Evolutionary conservation across 2,329 filamentous ascomycete genomes (phyloP).

Genomic region (Aspergillus fumigatiaffinis): DNA sequence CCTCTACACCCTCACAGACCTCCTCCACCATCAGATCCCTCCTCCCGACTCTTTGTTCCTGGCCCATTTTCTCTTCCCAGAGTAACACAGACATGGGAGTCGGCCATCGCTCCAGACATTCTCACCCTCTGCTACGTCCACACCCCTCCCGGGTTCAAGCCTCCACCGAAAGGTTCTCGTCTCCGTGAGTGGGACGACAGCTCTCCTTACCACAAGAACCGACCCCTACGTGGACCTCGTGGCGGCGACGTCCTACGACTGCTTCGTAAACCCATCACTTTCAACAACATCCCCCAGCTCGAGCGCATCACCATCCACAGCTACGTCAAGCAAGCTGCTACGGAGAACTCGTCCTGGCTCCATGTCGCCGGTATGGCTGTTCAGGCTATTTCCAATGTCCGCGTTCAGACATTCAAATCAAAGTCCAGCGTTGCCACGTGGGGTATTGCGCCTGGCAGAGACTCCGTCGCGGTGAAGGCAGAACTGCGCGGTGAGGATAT

Average conservation of each 20-base stretch:
- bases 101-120: constrained; percentile 80
- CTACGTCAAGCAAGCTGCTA: constrained; percentile 64
- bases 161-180: constrained; percentile 57
- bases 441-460: constrained; percentile 66
- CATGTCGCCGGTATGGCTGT: constrained; percentile 80
- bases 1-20: constrained; percentile 90
- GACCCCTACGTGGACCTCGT: constrained; percentile 77
- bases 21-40: constrained; percentile 78
- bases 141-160: constrained; percentile 69
- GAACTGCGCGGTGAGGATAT: constrained; percentile 76
- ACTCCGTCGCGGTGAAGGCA: constrained; percentile 67
- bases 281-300: constrained; percentile 80
- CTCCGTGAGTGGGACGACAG: constrained; percentile 83
- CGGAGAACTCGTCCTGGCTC: constrained; percentile 68
- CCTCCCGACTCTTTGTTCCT: constrained; percentile 81
- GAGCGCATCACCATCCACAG: constrained; percentile 76
- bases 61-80: constrained; percentile 88
- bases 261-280: constrained; percentile 59
- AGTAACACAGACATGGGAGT: constrained; percentile 83
- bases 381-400: constrained; percentile 78
- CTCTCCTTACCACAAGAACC: constrained; percentile 91
- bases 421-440: constrained; percentile 71
- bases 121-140: constrained; percentile 87
- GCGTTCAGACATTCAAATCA: constrained; percentile 65
- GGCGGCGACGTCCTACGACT: constrained; percentile 60